Conservation (phyloP, 176 grass and related monocot species). For the Triticum timopheevii region DNA sequence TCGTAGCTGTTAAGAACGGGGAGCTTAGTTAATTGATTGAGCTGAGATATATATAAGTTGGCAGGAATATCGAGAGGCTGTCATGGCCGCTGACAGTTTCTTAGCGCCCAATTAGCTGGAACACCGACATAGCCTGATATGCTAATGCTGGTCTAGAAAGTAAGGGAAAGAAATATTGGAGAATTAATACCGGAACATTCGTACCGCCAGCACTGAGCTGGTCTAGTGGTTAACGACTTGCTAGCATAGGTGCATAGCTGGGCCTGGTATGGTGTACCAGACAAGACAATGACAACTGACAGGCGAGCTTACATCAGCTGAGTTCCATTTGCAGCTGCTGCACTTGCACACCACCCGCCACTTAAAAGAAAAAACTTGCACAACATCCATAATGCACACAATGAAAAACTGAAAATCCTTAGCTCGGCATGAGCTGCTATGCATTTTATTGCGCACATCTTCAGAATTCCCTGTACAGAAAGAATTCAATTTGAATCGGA, state of each 20-base stretch:
- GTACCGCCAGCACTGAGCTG: neutral
- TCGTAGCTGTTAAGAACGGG: neutral
- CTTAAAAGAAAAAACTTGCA: too few species aligned
- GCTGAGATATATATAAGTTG: neutral
- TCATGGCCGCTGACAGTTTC: neutral
- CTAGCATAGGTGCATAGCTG: neutral
- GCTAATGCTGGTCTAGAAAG: neutral
- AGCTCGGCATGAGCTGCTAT: neutral
- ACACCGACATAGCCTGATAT: neutral
- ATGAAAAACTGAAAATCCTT: neutral
- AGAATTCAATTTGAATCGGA: slow-evolving; percentile 27
- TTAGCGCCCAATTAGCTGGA: slow-evolving; percentile 9
- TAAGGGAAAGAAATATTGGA: neutral
- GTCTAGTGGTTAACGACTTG: slow-evolving; percentile 18
- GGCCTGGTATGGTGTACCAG: neutral
- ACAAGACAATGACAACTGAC: slow-evolving; percentile 7
- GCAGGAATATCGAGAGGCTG: neutral
- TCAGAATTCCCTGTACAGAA: slow-evolving; percentile 36
- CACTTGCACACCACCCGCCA: neutral
- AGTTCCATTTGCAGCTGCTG: neutral
- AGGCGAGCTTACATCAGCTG: neutral
- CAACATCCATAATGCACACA: neutral
- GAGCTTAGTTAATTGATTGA: neutral
- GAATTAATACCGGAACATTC: neutral
- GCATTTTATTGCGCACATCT: neutral